Base-by-base conservation (phyloP, 176 grass and related monocot species). In the Oryza meridionalis region DNA sequence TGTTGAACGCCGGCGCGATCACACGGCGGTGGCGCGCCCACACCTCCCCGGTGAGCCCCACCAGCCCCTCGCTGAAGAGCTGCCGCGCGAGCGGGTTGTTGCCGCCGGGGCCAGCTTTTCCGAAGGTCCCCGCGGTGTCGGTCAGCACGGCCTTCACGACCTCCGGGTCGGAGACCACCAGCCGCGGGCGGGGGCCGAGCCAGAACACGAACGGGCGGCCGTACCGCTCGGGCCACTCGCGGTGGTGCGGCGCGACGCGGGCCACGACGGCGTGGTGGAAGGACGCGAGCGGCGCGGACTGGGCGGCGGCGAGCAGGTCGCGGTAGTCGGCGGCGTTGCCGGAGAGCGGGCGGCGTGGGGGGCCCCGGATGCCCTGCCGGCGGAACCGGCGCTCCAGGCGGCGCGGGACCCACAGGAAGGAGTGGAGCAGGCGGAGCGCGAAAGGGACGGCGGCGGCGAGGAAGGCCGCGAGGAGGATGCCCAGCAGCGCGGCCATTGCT, bases 1-100 rank as follows among this genome's bases (percentile, higher is more conserved):
- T 94, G 78, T 90, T 97, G 76, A 97, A 97, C 2, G 94, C 92
- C 51, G 92, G 94, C 35, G 94, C 69, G 80, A 94, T 73, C 2
- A 92, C 78, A 0, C 87, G 84, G 32, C 94, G 90, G 74, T 92
- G 90, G 75, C 81, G 90, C 17, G 88, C 92, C 94, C 94, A 94
- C 11, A 1, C 84, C 46, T 73, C 77, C 31, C 92, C 92, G 31
- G 71, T 65, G 76, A 97, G 92, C 16, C 81, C 90, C 37, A 77
- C 69, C 12, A 92, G 86, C 26, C 88, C 92, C 62, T 92, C 69
- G 6, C 92, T 88, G 58, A 97, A 6, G 45, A 97, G 88, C 75
- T 89, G 92, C 77, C 81, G 69, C 6, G 88, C 74, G 9, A 83
- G 66, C 40, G 92, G 90, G 84, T 92, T 97, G 82, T 31, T 58